Conservation (phyloP, 495 filamentous ascomycete species). For the Penicillium bialowiezense region DNA sequence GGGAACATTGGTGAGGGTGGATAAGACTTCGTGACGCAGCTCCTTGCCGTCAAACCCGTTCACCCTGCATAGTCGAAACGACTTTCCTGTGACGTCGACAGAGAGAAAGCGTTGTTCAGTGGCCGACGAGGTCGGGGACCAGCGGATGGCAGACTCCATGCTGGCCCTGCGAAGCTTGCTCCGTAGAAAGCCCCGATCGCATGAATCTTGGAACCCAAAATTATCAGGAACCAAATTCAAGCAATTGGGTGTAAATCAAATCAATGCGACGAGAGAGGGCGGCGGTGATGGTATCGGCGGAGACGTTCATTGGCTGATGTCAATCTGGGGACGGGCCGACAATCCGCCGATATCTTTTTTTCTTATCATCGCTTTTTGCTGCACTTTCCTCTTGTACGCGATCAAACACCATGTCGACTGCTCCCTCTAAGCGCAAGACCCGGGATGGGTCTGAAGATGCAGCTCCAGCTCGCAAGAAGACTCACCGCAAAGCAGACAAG, state of each 20-base stretch:
- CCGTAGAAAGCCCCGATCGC: not conserved
- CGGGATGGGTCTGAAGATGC: constrained; percentile 25
- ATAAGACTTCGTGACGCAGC: constrained; percentile 65
- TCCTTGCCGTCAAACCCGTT: constrained; percentile 54
- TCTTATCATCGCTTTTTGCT: constrained; percentile 17
- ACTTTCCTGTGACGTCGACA: constrained; percentile 76
- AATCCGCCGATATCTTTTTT: constrained; percentile 25
- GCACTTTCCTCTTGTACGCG: not conserved
- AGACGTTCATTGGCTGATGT: constrained; percentile 27
- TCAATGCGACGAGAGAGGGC: constrained; percentile 12
- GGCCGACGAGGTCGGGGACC: constrained; percentile 77
- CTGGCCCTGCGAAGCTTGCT: constrained; percentile 2
- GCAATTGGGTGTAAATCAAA: constrained; percentile 6
- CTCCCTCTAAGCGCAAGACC: constrained; percentile 30
- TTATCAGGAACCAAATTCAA: constrained; percentile 11
- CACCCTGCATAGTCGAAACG: constrained; percentile 76
- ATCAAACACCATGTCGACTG: constrained; percentile 17
- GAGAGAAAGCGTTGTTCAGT: constrained; percentile 71
- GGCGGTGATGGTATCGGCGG: constrained; percentile 20
- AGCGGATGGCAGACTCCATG: constrained; percentile 76
- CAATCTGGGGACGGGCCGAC: constrained; percentile 29
- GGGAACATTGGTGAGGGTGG: constrained; percentile 78
- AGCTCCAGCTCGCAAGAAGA: constrained; percentile 21
- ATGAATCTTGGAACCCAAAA: not conserved
- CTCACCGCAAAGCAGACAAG: constrained; percentile 12